These are phyloP conservation scores for Gymnopilus dilepis DNA, from an alignment of 768 basidiomycete genomes.

Conservation along the genomic window DNA sequence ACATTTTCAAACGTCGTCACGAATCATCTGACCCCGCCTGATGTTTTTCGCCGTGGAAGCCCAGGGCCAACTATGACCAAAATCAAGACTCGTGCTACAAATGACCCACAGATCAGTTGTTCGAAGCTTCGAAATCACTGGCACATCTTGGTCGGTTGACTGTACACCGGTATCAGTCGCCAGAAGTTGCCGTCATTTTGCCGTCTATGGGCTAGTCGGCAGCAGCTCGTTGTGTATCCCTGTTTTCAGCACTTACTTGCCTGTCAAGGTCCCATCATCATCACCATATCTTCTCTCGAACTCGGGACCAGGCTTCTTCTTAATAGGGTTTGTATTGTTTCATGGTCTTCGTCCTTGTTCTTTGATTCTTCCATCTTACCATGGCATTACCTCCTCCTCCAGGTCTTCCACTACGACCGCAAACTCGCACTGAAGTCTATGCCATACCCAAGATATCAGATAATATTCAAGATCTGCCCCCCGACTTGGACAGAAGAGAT, in stretches of 20 bases:
- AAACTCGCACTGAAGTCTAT: background rate
- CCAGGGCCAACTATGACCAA: background rate
- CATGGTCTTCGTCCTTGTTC: background rate
- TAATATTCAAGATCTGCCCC: conserved; percentile 5
- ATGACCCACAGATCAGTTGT: background rate
- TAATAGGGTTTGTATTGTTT: background rate
- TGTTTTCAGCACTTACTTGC: background rate
- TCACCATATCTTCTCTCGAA: background rate
- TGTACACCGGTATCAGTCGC: background rate
- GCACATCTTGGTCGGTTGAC: background rate
- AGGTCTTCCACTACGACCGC: background rate
- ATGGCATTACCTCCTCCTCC: conserved; percentile 12
- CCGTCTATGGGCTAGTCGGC: background rate
- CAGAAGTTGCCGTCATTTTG: background rate
- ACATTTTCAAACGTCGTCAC: background rate
- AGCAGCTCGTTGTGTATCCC: background rate
- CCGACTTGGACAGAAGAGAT: background rate
- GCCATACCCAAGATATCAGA: conserved; percentile 13
- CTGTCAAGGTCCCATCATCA: conserved; percentile 4
- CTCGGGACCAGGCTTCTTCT: conserved; percentile 1
- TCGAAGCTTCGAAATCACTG: background rate
- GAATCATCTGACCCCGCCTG: background rate
- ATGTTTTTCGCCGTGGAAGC: background rate
- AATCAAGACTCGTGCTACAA: background rate
- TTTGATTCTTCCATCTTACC: background rate